phyloP scores from a whole-genome alignment of 148 eudicot species.

The Diospyros lotus region DNA sequence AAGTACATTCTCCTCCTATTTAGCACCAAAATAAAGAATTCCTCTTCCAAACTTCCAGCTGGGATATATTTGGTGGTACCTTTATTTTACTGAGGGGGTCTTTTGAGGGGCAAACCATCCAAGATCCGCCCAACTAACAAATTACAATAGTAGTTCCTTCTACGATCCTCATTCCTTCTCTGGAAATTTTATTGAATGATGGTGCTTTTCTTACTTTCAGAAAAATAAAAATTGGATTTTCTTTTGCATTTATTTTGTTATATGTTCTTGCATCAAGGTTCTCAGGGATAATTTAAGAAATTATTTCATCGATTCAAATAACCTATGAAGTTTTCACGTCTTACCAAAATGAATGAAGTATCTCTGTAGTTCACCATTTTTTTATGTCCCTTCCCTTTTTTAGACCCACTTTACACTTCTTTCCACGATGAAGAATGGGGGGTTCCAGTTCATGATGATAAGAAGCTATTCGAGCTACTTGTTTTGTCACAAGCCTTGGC shows the following conservation, averaged over 20 bases:
- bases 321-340: background rate
- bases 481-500: slow-evolving; percentile 54
- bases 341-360: background rate
- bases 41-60: too few species aligned
- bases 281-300: background rate
- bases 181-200: background rate
- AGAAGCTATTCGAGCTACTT: slow-evolving; percentile 52
- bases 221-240: background rate
- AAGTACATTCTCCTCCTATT: too few species aligned
- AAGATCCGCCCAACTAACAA: background rate
- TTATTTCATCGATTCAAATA: background rate
- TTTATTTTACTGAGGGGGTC: too few species aligned
- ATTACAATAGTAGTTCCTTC: background rate
- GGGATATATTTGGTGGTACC: too few species aligned
- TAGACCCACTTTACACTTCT: slow-evolving; percentile 45
- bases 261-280: background rate
- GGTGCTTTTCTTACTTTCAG: background rate
- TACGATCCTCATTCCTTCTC: background rate
- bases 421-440: slow-evolving; percentile 87
- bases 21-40: too few species aligned
- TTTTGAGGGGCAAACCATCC: background rate
- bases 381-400: background rate
- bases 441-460: slow-evolving; percentile 54
- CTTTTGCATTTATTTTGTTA: background rate
- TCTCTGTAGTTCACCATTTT: background rate